A percentile compares a stretch with the other conserved stretches of the same genome.
Evolutionary conservation across 805 yeast genomes (phyloP).

Genomic region (Cyberlindnera amylophila): DNA sequence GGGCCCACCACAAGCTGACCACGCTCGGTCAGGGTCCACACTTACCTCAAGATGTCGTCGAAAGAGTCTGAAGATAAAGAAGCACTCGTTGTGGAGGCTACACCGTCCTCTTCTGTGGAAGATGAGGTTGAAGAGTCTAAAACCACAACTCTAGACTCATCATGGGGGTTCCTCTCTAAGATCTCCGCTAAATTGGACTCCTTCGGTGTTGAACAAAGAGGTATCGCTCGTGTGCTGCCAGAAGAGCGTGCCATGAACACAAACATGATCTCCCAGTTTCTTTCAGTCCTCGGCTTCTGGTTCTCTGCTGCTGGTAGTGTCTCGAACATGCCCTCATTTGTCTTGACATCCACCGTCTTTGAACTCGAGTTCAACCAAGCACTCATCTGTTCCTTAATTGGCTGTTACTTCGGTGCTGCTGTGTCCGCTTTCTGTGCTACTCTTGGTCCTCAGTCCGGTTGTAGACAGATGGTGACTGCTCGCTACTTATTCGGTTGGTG

Average conservation of each 20-base stretch:
- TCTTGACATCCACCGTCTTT: constrained; percentile 70
- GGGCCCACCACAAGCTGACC: too few species aligned
- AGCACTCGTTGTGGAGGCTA: constrained; percentile 5
- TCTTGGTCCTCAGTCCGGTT: constrained; percentile 88
- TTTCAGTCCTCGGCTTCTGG: constrained; percentile 72
- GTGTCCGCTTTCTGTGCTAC: constrained; percentile 80
- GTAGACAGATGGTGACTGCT: constrained; percentile 84
- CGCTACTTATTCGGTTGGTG: constrained; percentile 83
- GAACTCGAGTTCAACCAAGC: constrained; percentile 65
- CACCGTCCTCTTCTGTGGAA: neutral
- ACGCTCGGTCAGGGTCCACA: too few species aligned
- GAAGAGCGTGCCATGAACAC: constrained; percentile 48
- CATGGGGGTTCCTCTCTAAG: constrained; percentile 11
- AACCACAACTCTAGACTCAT: neutral
- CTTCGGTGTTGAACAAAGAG: constrained; percentile 69
- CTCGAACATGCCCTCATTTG: constrained; percentile 81
- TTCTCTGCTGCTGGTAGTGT: constrained; percentile 80
- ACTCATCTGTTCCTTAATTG: constrained; percentile 58
- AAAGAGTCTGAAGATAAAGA: constrained; percentile 9
- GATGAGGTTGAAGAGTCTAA: neutral
- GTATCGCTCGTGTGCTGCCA: constrained; percentile 71
- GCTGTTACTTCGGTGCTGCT: constrained; percentile 64
- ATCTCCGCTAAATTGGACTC: constrained; percentile 47
- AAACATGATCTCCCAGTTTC: constrained; percentile 17
- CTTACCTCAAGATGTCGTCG: too few species aligned